Conservation (phyloP, 306 rosid species). For the Ammopiptanthus mongolicus region DNA sequence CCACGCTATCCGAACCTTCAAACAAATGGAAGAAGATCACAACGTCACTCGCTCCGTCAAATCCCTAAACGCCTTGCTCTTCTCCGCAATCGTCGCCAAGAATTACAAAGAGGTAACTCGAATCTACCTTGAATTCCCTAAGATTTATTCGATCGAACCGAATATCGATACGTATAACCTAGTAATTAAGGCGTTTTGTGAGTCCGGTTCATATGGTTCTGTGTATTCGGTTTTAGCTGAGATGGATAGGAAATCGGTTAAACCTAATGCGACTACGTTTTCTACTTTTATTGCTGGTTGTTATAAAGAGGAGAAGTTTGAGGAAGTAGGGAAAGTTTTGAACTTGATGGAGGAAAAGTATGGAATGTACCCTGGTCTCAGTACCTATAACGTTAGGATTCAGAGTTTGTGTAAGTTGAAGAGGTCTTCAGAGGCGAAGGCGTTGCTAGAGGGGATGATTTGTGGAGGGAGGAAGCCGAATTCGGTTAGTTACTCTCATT, state of each 20-base stretch:
- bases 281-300: constrained; percentile 44
- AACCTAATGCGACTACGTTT: constrained; percentile 44
- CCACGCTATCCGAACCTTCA: constrained; percentile 54
- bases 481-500: constrained; percentile 40
- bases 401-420: constrained; percentile 67
- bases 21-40: constrained; percentile 28
- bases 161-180: constrained; percentile 57
- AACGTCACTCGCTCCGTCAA: constrained; percentile 41
- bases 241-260: constrained; percentile 61
- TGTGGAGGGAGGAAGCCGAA: constrained; percentile 54
- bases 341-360: constrained; percentile 55
- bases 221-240: constrained; percentile 61
- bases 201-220: constrained; percentile 53
- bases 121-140: constrained; percentile 61
- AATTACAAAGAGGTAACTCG: constrained; percentile 54
- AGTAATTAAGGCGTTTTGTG: constrained; percentile 56
- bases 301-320: constrained; percentile 57
- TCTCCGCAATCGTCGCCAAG: constrained; percentile 53
- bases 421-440: constrained; percentile 61
- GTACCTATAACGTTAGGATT: constrained; percentile 70
- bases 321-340: constrained; percentile 65
- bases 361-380: constrained; percentile 25
- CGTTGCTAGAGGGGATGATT: constrained; percentile 60
- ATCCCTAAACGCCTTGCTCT: constrained; percentile 60
- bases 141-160: constrained; percentile 42